Evolutionary conservation across 2,329 filamentous ascomycete genomes (phyloP).

Genomic region (Periglandula ipomoeae): DNA sequence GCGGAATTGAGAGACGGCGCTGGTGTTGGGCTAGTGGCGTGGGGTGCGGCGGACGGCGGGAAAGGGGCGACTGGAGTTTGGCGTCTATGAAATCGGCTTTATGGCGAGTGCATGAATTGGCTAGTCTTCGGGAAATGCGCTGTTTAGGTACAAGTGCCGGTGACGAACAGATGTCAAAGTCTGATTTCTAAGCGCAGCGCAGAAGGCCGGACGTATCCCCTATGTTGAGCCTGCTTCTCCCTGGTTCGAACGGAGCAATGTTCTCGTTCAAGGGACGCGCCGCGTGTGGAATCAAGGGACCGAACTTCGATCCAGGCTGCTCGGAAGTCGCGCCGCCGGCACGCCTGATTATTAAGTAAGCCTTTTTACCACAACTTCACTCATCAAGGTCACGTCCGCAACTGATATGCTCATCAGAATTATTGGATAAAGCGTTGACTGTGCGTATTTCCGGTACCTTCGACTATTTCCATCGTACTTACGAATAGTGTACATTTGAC

Average conservation of each 20-base stretch:
- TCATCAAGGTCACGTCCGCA: no score
- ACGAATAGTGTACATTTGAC: background rate
- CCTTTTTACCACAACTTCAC: no score
- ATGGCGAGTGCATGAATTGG: background rate
- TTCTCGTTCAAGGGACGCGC: background rate
- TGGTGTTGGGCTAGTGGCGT: background rate
- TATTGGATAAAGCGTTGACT: no score
- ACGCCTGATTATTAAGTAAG: no score
- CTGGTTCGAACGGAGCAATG: no score
- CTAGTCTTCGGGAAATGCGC: no score
- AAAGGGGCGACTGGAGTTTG: background rate
- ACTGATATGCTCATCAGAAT: no score
- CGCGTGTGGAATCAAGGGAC: background rate
- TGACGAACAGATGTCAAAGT: background rate
- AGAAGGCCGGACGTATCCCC: background rate
- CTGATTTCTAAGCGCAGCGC: conserved; percentile 14
- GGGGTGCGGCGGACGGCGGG: background rate
- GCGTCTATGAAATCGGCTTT: no score
- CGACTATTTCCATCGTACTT: background rate
- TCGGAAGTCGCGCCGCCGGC: no score
- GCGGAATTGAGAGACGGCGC: no score
- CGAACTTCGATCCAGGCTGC: no score
- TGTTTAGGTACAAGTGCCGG: background rate
- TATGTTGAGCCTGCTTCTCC: background rate
- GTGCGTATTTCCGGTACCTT: no score